Percentiles rank a stretch among this genome's conserved stretches.
phyloP scores from a whole-genome alignment of 495 filamentous ascomycete genomes.

The Xanthoparmelia taractica region DNA sequence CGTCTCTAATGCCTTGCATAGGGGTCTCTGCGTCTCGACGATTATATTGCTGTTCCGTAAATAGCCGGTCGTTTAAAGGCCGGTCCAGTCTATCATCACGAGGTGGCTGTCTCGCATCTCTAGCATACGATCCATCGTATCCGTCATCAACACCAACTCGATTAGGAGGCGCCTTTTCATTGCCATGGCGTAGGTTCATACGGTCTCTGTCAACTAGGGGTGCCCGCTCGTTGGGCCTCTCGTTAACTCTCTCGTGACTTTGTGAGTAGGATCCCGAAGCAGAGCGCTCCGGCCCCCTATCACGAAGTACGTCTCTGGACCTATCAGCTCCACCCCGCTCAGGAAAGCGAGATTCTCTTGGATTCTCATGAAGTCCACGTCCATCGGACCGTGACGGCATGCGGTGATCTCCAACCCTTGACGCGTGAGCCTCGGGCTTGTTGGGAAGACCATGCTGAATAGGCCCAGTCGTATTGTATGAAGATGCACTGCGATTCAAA shows the following conservation, averaged over 20 bases:
- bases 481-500: slow-evolving; percentile 11
- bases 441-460: slow-evolving; percentile 23
- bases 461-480: slow-evolving; percentile 15
- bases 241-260: slow-evolving; percentile 16
- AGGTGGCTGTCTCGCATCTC: slow-evolving; percentile 18
- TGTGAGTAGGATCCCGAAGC: slow-evolving; percentile 10
- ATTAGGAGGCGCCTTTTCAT: slow-evolving; percentile 7
- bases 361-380: slow-evolving; percentile 11
- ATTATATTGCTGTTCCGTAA: slow-evolving; percentile 11
- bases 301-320: slow-evolving; percentile 14
- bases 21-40: slow-evolving; percentile 10
- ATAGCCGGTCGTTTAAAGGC: slow-evolving; percentile 12
- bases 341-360: slow-evolving; percentile 22
- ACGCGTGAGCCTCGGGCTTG: slow-evolving; percentile 21
- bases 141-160: slow-evolving; percentile 20
- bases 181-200: not conserved
- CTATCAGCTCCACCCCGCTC: slow-evolving; percentile 10
- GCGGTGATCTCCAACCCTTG: slow-evolving; percentile 17
- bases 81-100: slow-evolving; percentile 20
- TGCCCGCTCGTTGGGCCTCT: slow-evolving; percentile 15
- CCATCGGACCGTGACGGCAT: slow-evolving; percentile 14
- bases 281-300: slow-evolving; percentile 16
- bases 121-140: slow-evolving; percentile 10
- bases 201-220: slow-evolving; percentile 18
- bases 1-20: slow-evolving; percentile 17